Evolutionary conservation across 73 alveolate genomes (phyloP), one percentile per base, ranked within the genome.

Genomic region (Paramecium tetraurelia): DNA sequence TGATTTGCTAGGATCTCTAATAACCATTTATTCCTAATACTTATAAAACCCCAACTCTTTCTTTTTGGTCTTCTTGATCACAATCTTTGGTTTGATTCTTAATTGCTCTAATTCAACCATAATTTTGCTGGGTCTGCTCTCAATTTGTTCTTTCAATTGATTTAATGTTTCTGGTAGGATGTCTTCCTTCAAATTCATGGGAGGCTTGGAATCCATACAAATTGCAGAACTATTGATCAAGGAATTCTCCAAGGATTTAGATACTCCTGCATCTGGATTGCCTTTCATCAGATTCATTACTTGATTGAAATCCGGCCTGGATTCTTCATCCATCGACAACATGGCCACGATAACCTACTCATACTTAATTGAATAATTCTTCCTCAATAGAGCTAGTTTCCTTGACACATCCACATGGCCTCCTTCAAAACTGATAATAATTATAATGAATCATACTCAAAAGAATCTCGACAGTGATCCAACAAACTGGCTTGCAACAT

Each of bases 291-390:
- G 22, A 44, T 22, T 46, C 9, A 20, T 10, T 48, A 80, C 44
- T 41, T 43, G n/a, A 21, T 20, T 22, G 22, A 80, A 80, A 80
- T 80, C 90, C 8, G 90, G 90, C 46, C 90, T 80, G 10, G 43
- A 80, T 20, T 48, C 48, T 46, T 80, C 90, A 80, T 80, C 57
- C 9, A 44, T 44, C 9, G 18, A 24, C 7, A 80, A 63, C 90
- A 80, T 80, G 3, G 75, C 7, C 12, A 24, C 22, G 12, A 80
- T 80, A 10, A 80, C 20, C 8, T 16, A 12, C 5, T 22, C 90
- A 80, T 80, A 80, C 18, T 41, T 41, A 14, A 16, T 31, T 8
- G 90, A 80, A 46, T 44, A 80, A 44, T 80, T 80, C 41, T 35
- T 80, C 18, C 46, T 41, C 18, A 80, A 44, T 44, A 24, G 16